These are phyloP conservation scores for Porodaedalea pini DNA, from an alignment of 1,284 basidiomycete genomes.

Conservation along the genomic window DNA sequence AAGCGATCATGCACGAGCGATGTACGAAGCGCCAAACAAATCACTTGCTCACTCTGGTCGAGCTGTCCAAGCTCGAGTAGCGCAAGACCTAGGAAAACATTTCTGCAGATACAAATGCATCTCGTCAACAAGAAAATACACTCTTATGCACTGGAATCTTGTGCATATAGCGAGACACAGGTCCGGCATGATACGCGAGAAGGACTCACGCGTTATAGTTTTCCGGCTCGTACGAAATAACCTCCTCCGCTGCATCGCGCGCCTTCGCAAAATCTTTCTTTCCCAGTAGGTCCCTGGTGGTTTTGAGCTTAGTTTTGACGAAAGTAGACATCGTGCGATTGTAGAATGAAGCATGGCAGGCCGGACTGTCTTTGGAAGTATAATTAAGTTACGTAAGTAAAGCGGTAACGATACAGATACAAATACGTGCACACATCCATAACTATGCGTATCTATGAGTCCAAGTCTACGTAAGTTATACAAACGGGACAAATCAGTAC, in stretches of 20 bases:
- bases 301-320: conserved; percentile 73
- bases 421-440: too few species aligned
- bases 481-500: too few species aligned
- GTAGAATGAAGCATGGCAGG: too few species aligned
- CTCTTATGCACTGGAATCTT: neutral
- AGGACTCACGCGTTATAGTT: conserved; percentile 76
- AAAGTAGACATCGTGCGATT: conserved; percentile 40
- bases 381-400: too few species aligned
- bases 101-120: conserved; percentile 41
- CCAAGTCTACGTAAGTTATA: too few species aligned
- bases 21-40: conserved; percentile 20
- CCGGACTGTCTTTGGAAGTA: too few species aligned
- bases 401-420: too few species aligned
- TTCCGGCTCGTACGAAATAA: conserved; percentile 68
- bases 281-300: conserved; percentile 71
- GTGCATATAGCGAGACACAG: neutral
- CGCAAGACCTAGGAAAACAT: conserved; percentile 80
- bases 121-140: neutral
- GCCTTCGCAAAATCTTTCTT: conserved; percentile 76
- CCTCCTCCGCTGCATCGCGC: conserved; percentile 59
- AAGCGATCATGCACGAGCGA: neutral
- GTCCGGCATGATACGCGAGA: neutral
- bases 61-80: conserved; percentile 66
- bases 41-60: conserved; percentile 82
- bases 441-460: too few species aligned